phyloP scores from a whole-genome alignment of 2,329 filamentous ascomycete species.

The Acrocalymma vagum region DNA sequence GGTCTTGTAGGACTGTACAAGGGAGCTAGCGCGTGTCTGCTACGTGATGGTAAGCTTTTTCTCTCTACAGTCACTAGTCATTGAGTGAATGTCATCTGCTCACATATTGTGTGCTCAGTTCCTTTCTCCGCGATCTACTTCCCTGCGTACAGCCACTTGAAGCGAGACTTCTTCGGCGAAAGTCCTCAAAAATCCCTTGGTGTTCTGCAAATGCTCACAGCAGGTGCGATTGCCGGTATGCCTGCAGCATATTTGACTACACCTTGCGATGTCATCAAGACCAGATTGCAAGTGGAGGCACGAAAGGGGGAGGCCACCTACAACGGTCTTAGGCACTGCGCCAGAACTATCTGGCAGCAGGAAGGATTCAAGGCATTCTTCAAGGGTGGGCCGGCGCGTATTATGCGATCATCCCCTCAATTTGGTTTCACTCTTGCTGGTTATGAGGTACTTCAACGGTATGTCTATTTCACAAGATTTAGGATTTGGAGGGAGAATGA shows the following conservation, averaged over 20 bases:
- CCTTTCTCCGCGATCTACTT: constrained; percentile 99
- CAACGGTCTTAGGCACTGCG: constrained; percentile 85
- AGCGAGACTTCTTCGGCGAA: constrained; percentile 94
- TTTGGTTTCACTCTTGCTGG: constrained; percentile 97
- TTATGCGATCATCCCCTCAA: constrained; percentile 92
- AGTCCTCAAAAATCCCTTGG: constrained; percentile 86
- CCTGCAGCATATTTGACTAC: constrained; percentile 83
- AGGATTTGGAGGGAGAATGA: background rate
- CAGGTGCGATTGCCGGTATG: constrained; percentile 81
- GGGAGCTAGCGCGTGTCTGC: constrained; percentile 90
- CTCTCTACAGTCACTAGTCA: background rate
- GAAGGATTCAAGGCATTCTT: constrained; percentile 98
- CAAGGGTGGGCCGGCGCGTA: constrained; percentile 96
- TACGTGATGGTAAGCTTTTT: constrained; percentile 71
- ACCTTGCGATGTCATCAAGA: constrained; percentile 99
- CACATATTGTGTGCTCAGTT: constrained; percentile 59
- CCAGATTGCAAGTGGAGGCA: constrained; percentile 94
- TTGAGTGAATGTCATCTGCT: constrained; percentile 4
- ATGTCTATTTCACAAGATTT: constrained; percentile 13
- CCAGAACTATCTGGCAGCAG: constrained; percentile 82
- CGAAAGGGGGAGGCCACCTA: constrained; percentile 93
- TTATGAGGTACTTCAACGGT: constrained; percentile 88
- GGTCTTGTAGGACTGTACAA: constrained; percentile 96
- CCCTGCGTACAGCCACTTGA: constrained; percentile 93
- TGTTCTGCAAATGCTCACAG: constrained; percentile 87